Evolutionary conservation across 805 yeast species (phyloP), one percentile per base, ranked within the genome.

Genomic region (Saccharomycopsis sp.): DNA sequence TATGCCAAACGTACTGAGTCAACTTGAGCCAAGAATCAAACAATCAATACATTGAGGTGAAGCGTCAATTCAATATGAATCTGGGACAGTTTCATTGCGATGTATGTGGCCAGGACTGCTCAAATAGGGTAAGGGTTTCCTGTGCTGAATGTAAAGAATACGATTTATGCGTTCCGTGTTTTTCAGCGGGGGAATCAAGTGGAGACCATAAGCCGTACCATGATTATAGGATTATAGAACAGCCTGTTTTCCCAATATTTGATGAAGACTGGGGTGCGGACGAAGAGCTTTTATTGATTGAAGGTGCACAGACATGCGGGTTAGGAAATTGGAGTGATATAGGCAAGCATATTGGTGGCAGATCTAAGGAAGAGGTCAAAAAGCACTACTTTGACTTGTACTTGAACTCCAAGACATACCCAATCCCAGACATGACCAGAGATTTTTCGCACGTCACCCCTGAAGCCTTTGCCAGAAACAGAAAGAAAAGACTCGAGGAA

Each of bases 311-410:
- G 59, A 80, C 84, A 7, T 71, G 75, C 34, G 98, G 99, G 0
- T 59, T 92, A 41, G 99, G 99, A 2, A 87, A 88, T 58, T 92
- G 98, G 98, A 95, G 85, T 54, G 98, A 92, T 58, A 75, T 94
- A n/a, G 81, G 95, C 8, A 97, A 92, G 56, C 95, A 85, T 55
- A 84, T 94, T 41, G 97, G 97, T 9, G 85, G 88, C 30, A 62
- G 97, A 47, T 75, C 86, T 9, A 86, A 84, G 57, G 96, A 87
- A 46, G 98, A 94, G 58, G 96, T 87, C 16, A 86, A 77, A 4
- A 66, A 72, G 38, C 99, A 92, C 60, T 92, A 89, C 63, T 68
- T 69, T 48, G 67, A 73, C 9, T 69, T 78, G 6, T 92, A 88
- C 58, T 57, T 92, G 21, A 62, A 82, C 39, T 73, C 86, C 15